Evolutionary conservation across 352 stramenopile species (phyloP).

Genomic region (Pythium biforme): DNA sequence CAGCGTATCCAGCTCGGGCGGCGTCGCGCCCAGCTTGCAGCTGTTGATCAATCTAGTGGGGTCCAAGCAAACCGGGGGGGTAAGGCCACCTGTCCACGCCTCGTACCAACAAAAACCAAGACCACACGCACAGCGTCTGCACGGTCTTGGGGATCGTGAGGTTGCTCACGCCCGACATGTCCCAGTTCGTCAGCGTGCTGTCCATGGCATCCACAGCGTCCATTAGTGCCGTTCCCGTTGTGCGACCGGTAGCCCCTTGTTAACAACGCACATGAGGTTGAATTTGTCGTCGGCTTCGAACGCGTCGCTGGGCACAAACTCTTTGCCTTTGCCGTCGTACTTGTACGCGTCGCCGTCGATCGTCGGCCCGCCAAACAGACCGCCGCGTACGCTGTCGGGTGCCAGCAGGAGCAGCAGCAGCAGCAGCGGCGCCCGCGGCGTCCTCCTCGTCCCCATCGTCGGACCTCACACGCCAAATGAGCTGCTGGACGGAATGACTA

Average conservation of each 20-base stretch:
- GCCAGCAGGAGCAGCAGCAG: neutral
- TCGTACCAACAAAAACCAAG: neutral
- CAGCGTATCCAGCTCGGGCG: slow-evolving; percentile 42
- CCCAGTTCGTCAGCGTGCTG: slow-evolving; percentile 65
- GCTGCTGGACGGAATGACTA: slow-evolving; percentile 9
- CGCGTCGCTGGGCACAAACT: slow-evolving; percentile 38
- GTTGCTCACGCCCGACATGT: slow-evolving; percentile 36
- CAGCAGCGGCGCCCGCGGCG: neutral
- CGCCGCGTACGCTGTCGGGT: slow-evolving; percentile 19
- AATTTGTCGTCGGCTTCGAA: slow-evolving; percentile 51
- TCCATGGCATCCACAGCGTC: neutral
- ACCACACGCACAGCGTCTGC: slow-evolving; percentile 52
- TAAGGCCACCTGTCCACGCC: too few relatives aligned
- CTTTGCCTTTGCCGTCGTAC: slow-evolving; percentile 52
- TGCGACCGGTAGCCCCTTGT: too few relatives aligned
- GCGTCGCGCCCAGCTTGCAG: slow-evolving; percentile 45
- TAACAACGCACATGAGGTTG: slow-evolving; percentile 52
- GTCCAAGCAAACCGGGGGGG: too few relatives aligned
- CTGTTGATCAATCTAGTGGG: slow-evolving; percentile 37
- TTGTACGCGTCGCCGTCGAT: slow-evolving; percentile 49
- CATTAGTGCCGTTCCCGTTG: too few relatives aligned
- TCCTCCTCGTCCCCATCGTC: neutral
- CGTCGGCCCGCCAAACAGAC: slow-evolving; percentile 44
- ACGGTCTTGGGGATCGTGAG: slow-evolving; percentile 53
- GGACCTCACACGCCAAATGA: too few relatives aligned